Base-by-base conservation (phyloP, 371 early-diverging fungal genomes). In the Syncephalis fuscata region DNA sequence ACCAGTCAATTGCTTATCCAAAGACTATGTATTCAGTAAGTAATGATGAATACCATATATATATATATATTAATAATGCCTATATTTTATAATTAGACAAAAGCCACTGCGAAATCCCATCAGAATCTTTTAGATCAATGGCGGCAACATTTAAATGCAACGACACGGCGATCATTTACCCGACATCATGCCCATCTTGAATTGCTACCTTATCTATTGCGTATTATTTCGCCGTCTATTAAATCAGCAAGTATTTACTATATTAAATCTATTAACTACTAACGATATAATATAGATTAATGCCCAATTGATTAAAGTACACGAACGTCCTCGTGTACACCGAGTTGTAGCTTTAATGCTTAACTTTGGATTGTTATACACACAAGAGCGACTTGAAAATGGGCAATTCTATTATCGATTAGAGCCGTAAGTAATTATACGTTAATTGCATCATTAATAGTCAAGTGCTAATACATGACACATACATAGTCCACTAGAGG, bases 1-100 rank as follows among this genome's bases (percentile, higher is more conserved):
- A 64, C 8, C 76, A 74, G 46, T 62, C 67, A 39, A 67, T 91
- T n/a, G 78, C 77, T 55, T 96, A 77, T 57, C 93, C 97, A 19
- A 70, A 73, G 47, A 60, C 68, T 15, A 85, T 85, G 21, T 83
- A 79, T 60, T 84, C 85, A 57, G 78, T 79, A 52, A 45, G 52
- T 37, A 45, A 38, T 32, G 42, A 23, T 25, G 20, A 45, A 48
- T 8, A 27, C 1, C 26, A 8, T 22, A 2, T 39, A 38, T 17
- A n/a, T n/a, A n/a, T n/a, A n/a, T n/a, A n/a, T n/a, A n/a, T n/a
- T n/a, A n/a, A n/a, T n/a, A n/a, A n/a, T n/a, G n/a, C n/a, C n/a
- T n/a, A n/a, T n/a, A n/a, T n/a, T n/a, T 32, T 43, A 54, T 27
- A n/a, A 44, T 8, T 54, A 73, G 70, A 50, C 56, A 1, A 70